Base-by-base conservation (phyloP, 148 eudicot species). In the Rhododendron henanense region DNA sequence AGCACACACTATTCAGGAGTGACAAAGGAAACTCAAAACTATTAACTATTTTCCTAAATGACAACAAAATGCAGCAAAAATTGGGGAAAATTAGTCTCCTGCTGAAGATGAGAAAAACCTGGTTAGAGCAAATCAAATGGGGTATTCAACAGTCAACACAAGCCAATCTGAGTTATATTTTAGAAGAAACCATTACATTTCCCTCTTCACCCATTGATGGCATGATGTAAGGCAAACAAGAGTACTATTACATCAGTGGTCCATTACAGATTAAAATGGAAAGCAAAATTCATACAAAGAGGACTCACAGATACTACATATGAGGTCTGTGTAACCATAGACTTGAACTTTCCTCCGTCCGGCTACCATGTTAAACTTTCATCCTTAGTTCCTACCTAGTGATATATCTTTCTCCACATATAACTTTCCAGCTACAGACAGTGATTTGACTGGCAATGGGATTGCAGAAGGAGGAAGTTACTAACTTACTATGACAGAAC, bases 401-500 rank as follows among this genome's bases (percentile, higher is more conserved):
- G 4, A 51, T 55, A 18, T 31, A 81, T 81, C 83, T 55, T 33
- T 53, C 83, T 80, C 83, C 41, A 48, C 2, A 50, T n/a, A n/a
- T 14, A 50, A 23, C 33, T 79, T 79, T 79, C 61, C 44, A 53
- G 59, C 44, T 53, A 18, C 18, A 50, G 14, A 81, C 69, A 53
- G 11, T 16, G 23, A 33, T 55, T 28, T 37, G 21, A 79, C 28
- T 14, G n/a, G 28, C 21, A 81, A 33, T 31, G 45, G 45, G 45
- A 81, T 57, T 9, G 19, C 61, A 45, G 69, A 18, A 35, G 25
- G 5, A 47, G 25, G 44, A 14, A 81, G 25, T n/a, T n/a, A 79
- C 48, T 44, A 79, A 81, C 7, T n/a, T n/a, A 79, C 48, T 44
- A 79, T 5, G 25, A 85, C 67, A 88, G 69, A 86, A 44, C 65